Percentiles rank a stretch among this genome's conserved stretches.
Conservation (phyloP, 1,284 basidiomycete species). For the Wallemia ichthyophaga region DNA sequence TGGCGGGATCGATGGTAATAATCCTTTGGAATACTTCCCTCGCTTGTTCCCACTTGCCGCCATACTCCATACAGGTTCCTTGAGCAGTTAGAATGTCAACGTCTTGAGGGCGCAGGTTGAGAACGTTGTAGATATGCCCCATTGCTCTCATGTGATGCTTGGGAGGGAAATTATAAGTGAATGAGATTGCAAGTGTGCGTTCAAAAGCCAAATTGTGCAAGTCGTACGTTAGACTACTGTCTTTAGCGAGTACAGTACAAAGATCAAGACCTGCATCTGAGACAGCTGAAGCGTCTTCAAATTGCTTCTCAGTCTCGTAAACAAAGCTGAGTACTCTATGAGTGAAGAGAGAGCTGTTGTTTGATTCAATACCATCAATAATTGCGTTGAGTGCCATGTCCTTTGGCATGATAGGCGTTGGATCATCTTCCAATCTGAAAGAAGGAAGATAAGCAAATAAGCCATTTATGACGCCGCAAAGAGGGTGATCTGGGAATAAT, state of each 20-base stretch:
- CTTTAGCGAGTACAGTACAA: conserved; percentile 25
- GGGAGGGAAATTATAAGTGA: conserved; percentile 63
- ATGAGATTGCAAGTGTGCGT: conserved; percentile 31
- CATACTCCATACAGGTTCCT: conserved; percentile 38
- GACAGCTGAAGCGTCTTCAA: conserved; percentile 36
- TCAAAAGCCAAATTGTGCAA: conserved; percentile 28
- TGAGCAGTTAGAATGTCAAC: conserved; percentile 36
- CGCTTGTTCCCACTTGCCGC: conserved; percentile 40
- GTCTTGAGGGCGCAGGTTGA: conserved; percentile 31
- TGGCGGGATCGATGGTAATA: conserved; percentile 24
- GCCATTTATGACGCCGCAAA: neutral
- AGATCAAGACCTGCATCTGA: conserved; percentile 37
- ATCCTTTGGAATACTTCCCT: conserved; percentile 28
- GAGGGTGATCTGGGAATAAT: conserved; percentile 4
- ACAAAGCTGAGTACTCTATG: conserved; percentile 38
- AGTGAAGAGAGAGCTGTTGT: conserved; percentile 35
- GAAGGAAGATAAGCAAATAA: conserved; percentile 2
- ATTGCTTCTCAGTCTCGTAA: conserved; percentile 46
- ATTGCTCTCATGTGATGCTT: conserved; percentile 60
- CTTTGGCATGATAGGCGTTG: conserved; percentile 3
- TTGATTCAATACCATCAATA: conserved; percentile 23
- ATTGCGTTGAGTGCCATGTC: conserved; percentile 1
- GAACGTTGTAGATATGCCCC: conserved; percentile 36
- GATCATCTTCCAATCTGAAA: conserved; percentile 30
- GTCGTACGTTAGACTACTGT: conserved; percentile 20